A percentile compares a stretch with the other conserved stretches of the same genome.
These are phyloP conservation scores for Puccinellia tenuiflora DNA, from an alignment of 176 grass and related monocot genomes.

Conservation along the genomic window DNA sequence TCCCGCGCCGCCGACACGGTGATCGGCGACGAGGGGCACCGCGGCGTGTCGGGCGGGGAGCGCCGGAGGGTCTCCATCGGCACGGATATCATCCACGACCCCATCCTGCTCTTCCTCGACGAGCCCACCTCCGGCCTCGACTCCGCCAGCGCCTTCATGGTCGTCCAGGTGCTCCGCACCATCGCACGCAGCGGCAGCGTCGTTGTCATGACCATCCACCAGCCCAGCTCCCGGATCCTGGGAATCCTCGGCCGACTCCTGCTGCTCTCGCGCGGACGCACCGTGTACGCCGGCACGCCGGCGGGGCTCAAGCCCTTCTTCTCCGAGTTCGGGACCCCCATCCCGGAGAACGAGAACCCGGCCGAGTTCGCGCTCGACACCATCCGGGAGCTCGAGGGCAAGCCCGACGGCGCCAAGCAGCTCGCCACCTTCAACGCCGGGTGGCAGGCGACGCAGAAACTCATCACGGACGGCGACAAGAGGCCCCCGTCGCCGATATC, in stretches of 20 bases:
- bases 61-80: no score
- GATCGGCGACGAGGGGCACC: no score
- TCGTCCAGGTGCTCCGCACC: no score
- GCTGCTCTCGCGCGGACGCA: conserved; percentile 55
- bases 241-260: conserved; percentile 61
- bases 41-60: no score
- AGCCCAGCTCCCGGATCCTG: no score
- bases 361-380: conserved; percentile 83
- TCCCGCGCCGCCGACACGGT: no score
- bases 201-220: no score
- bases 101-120: no score
- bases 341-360: conserved; percentile 82
- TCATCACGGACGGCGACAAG: background rate
- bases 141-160: no score
- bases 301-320: conserved; percentile 49
- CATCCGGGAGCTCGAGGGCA: conserved; percentile 53
- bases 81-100: no score
- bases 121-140: no score
- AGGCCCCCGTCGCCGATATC: background rate
- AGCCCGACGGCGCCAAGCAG: conserved; percentile 22
- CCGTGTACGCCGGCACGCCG: conserved; percentile 56
- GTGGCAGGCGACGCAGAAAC: conserved; percentile 26
- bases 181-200: no score
- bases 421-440: conserved; percentile 62
- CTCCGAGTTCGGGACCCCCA: conserved; percentile 46